Conservation (phyloP, 495 filamentous ascomycete species). For the Lophiotrema nucula region DNA sequence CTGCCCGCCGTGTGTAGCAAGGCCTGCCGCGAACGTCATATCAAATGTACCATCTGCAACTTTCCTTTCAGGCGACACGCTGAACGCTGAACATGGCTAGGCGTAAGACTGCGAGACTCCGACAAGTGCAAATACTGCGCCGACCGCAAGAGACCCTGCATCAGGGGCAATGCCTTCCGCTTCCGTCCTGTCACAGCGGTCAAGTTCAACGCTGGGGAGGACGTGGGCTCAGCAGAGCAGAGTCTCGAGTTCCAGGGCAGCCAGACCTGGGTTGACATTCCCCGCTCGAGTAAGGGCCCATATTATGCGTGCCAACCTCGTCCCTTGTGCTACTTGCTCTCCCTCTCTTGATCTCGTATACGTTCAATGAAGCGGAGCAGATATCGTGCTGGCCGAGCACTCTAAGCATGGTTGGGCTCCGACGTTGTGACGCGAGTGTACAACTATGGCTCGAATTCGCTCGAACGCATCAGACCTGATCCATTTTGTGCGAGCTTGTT, state of each 20-base stretch:
- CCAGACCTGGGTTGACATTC: slow-evolving; percentile 14
- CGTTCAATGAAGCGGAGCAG: no score
- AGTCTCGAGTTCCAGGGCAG: slow-evolving; percentile 3
- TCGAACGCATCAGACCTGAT: no score
- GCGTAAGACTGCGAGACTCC: slow-evolving; percentile 14
- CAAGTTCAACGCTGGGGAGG: slow-evolving; percentile 20
- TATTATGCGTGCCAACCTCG: no score
- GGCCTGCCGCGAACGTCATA: slow-evolving; percentile 15
- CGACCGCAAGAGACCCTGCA: slow-evolving; percentile 5
- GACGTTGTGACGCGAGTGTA: no score
- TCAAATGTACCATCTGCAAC: slow-evolving; percentile 4
- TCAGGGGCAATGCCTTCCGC: slow-evolving; percentile 14
- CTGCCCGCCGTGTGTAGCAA: slow-evolving; percentile 9
- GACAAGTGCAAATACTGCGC: slow-evolving; percentile 18
- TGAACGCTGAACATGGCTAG: neutral
- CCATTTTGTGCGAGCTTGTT: no score
- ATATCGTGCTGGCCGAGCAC: no score
- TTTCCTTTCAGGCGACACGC: neutral
- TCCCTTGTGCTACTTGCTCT: no score
- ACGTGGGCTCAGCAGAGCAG: slow-evolving; percentile 13
- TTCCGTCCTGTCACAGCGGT: slow-evolving; percentile 15
- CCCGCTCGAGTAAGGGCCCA: neutral
- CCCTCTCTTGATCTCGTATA: no score
- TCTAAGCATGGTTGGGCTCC: no score
- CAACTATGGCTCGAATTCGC: no score